Conservation (phyloP, 306 rosid species). For the Sicyos edulis region DNA sequence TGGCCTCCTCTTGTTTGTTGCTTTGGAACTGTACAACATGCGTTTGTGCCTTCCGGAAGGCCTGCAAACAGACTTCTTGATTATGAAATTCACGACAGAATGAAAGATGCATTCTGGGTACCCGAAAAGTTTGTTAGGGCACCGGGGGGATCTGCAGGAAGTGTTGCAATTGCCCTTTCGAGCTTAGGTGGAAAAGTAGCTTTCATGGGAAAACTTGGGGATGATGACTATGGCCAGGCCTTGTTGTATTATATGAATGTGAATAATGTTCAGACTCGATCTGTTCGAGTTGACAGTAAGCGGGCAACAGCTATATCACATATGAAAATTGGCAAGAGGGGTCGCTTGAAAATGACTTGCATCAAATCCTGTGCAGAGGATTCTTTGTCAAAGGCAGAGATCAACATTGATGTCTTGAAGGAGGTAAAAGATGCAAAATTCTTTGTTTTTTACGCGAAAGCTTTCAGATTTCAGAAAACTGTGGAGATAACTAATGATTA, state of each 20-base stretch:
- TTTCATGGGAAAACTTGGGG: slow-evolving; percentile 95
- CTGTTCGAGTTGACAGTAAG: slow-evolving; percentile 58
- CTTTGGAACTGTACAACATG: slow-evolving; percentile 88
- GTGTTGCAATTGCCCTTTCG: slow-evolving; percentile 87
- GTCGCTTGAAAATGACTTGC: slow-evolving; percentile 61
- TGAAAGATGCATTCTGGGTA: slow-evolving; percentile 68
- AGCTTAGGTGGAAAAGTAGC: slow-evolving; percentile 88
- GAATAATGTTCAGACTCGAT: slow-evolving; percentile 82
- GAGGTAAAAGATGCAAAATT: slow-evolving; percentile 49
- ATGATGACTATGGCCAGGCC: slow-evolving; percentile 74
- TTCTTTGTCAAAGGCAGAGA: slow-evolving; percentile 65
- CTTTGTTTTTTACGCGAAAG: neutral
- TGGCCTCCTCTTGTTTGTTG: slow-evolving; percentile 99
- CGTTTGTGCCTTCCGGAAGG: slow-evolving; percentile 85
- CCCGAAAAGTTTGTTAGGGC: slow-evolving; percentile 74
- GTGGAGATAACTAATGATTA: neutral
- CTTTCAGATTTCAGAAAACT: neutral
- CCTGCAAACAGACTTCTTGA: slow-evolving; percentile 72
- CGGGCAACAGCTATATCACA: slow-evolving; percentile 55
- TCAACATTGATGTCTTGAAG: slow-evolving; percentile 76
- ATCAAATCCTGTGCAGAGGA: slow-evolving; percentile 83
- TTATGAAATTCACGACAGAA: slow-evolving; percentile 66
- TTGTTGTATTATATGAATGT: slow-evolving; percentile 72
- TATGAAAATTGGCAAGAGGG: slow-evolving; percentile 80
- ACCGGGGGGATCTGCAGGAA: slow-evolving; percentile 80